phyloP scores from a whole-genome alignment of 2,329 filamentous ascomycete genomes.

The Hypoxylon sp. region DNA sequence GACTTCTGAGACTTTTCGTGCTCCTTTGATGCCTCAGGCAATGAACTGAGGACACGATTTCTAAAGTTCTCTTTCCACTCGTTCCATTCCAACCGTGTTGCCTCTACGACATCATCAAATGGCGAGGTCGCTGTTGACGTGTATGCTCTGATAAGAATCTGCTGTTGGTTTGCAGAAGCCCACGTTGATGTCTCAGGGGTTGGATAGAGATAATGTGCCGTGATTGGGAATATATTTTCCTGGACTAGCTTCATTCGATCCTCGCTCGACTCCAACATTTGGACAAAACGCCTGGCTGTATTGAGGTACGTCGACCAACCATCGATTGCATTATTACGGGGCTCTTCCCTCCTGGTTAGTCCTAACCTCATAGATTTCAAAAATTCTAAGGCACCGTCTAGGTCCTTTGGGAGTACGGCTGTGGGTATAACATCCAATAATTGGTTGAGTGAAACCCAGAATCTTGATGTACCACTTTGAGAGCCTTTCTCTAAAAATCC shows the following conservation, averaged over 20 bases:
- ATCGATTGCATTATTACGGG: slow-evolving; percentile 73
- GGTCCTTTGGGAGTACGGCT: slow-evolving; percentile 65
- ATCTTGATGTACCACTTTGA: slow-evolving; percentile 78
- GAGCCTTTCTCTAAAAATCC: slow-evolving; percentile 87
- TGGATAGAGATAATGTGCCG: slow-evolving; percentile 68
- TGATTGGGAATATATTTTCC: slow-evolving; percentile 68
- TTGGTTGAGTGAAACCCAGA: slow-evolving; percentile 78
- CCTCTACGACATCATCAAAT: slow-evolving; percentile 60
- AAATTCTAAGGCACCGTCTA: slow-evolving; percentile 71
- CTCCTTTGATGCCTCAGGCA: slow-evolving; percentile 86
- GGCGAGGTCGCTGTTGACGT: slow-evolving; percentile 60
- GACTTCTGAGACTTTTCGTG: slow-evolving; percentile 79
- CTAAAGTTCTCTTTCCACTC: slow-evolving; percentile 73
- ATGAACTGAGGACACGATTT: slow-evolving; percentile 77
- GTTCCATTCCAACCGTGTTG: slow-evolving; percentile 73
- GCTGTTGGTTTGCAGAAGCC: slow-evolving; percentile 54
- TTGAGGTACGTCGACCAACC: slow-evolving; percentile 85
- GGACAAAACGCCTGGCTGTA: slow-evolving; percentile 68
- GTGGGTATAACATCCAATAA: slow-evolving; percentile 73
- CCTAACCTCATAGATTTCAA: slow-evolving; percentile 78
- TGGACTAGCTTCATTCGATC: slow-evolving; percentile 62
- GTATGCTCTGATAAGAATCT: slow-evolving; percentile 64
- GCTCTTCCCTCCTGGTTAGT: slow-evolving; percentile 81
- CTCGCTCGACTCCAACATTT: slow-evolving; percentile 62
- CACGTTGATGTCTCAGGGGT: slow-evolving; percentile 58